Conservation (phyloP, 495 filamentous ascomycete species). For the Hypoxylon rickii region DNA sequence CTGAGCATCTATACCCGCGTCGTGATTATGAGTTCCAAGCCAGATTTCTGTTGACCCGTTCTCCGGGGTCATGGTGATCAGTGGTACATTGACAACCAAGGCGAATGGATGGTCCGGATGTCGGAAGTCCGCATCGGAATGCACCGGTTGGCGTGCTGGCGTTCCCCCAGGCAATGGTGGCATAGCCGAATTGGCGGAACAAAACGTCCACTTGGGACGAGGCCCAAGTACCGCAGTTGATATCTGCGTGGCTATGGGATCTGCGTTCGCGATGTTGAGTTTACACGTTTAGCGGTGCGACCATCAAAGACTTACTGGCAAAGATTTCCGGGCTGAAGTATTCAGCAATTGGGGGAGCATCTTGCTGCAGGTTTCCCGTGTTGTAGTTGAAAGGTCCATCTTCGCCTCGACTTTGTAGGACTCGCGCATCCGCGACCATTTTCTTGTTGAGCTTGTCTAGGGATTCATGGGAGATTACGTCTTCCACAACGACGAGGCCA, state of each 20-base stretch:
- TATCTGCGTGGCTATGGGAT: constrained; percentile 55
- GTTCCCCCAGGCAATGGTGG: constrained; percentile 44
- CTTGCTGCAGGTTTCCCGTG: constrained; percentile 61
- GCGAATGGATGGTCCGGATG: constrained; percentile 60
- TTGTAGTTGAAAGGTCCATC: constrained; percentile 57
- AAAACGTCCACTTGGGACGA: constrained; percentile 53
- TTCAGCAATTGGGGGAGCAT: constrained; percentile 47
- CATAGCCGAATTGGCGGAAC: constrained; percentile 59
- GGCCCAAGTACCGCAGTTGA: constrained; percentile 56
- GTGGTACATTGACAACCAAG: constrained; percentile 58
- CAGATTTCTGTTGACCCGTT: constrained; percentile 66
- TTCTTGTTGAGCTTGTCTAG: constrained; percentile 55
- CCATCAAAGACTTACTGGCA: constrained; percentile 37
- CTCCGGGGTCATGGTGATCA: constrained; percentile 55
- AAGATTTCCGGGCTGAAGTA: constrained; percentile 51
- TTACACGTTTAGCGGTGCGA: background rate
- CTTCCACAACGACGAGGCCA: constrained; percentile 63
- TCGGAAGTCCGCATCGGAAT: constrained; percentile 61
- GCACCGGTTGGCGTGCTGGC: constrained; percentile 55
- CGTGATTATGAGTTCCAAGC: constrained; percentile 58
- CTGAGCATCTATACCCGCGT: constrained; percentile 44
- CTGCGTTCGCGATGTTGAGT: constrained; percentile 20
- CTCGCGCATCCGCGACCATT: constrained; percentile 56
- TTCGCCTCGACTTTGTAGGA: constrained; percentile 47
- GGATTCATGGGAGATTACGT: constrained; percentile 48